These are phyloP conservation scores for Tricholomella constricta DNA, from an alignment of 768 basidiomycete genomes.

Conservation along the genomic window DNA sequence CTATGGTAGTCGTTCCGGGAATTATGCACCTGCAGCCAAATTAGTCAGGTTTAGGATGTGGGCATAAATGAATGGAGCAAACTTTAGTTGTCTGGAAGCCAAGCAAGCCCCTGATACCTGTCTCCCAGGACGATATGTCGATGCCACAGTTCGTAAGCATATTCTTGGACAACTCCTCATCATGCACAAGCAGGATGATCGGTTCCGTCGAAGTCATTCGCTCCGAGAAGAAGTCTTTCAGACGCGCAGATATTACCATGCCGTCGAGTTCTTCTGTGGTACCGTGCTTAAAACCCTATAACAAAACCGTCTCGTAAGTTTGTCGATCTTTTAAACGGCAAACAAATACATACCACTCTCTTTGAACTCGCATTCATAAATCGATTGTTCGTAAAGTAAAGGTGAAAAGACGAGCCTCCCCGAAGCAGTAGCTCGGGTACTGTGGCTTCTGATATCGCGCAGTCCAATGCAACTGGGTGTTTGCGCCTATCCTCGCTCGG, in stretches of 20 bases:
- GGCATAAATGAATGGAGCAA: background rate
- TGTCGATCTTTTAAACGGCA: background rate
- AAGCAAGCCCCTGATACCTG: slow-evolving; percentile 39
- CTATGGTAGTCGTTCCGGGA: too few species aligned
- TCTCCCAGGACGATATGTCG: slow-evolving; percentile 41
- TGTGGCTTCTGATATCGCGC: slow-evolving; percentile 43
- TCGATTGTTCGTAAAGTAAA: slow-evolving; percentile 18
- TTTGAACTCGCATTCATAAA: slow-evolving; percentile 13
- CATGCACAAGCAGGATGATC: slow-evolving; percentile 48
- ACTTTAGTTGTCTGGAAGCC: slow-evolving; percentile 13
- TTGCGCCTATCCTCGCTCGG: slow-evolving; percentile 26
- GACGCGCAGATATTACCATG: slow-evolving; percentile 15
- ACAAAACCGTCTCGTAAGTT: background rate
- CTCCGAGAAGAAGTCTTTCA: slow-evolving; percentile 25
- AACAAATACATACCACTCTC: slow-evolving; percentile 7
- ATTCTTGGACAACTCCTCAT: slow-evolving; percentile 39
- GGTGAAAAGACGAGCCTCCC: slow-evolving; percentile 24
- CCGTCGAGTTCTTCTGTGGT: slow-evolving; percentile 20
- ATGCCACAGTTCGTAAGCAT: slow-evolving; percentile 44
- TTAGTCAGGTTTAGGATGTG: background rate
- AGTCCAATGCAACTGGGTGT: slow-evolving; percentile 35
- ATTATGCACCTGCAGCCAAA: background rate
- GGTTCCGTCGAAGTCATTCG: slow-evolving; percentile 24
- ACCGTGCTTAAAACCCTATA: slow-evolving; percentile 33
- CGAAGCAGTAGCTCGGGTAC: slow-evolving; percentile 20